Base-by-base conservation (phyloP, 495 filamentous ascomycete species). In the Acidomyces sp. region DNA sequence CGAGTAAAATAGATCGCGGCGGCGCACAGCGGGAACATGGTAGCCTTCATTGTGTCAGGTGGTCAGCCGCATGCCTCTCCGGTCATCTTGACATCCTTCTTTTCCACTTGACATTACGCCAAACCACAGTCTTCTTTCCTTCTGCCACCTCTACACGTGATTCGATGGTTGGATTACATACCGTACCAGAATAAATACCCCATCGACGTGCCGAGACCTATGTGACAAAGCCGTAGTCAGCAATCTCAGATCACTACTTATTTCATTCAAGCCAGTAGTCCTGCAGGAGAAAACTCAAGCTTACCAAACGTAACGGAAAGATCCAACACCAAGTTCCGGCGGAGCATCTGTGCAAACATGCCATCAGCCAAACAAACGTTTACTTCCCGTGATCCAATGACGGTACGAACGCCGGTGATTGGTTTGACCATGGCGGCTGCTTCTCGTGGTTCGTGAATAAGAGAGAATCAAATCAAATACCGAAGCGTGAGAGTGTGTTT, bases 171-270 rank as follows among this genome's bases (percentile, higher is more conserved):
- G 34, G 5, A 7, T 42, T 62, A 79, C 75, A 46, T 75, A 80
- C 74, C 80, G 64, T 84, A 87, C 82, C 82, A 87, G 63, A 69
- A 87, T 58, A 74, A 66, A 63, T 81, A 85, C 54, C 78, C 82
- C 59, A 72, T 69, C 44, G 78, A 69, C 48, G 68, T 69, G 48
- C 80, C 80, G 59, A 82, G 70, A 58, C 80, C 80, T 68, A 35
- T 33, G 49, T n/a, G n/a, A n/a, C n/a, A n/a, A n/a, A n/a, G n/a
- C n/a, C n/a, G n/a, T n/a, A n/a, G n/a, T 17, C 12, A 24, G 42
- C 22, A 17, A 6, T 30, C 28, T 52, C 17, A 52, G 48, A 22
- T 23, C 21, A 29, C 32, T 25, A n/a, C 18, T 18, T 33, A 11
- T 20, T 21, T 21, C 3, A 43, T n/a, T 16, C 10, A 35, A 9